These are phyloP conservation scores for Microthlaspi erraticum DNA, from an alignment of 345 rosid species.

Conservation along the genomic window DNA sequence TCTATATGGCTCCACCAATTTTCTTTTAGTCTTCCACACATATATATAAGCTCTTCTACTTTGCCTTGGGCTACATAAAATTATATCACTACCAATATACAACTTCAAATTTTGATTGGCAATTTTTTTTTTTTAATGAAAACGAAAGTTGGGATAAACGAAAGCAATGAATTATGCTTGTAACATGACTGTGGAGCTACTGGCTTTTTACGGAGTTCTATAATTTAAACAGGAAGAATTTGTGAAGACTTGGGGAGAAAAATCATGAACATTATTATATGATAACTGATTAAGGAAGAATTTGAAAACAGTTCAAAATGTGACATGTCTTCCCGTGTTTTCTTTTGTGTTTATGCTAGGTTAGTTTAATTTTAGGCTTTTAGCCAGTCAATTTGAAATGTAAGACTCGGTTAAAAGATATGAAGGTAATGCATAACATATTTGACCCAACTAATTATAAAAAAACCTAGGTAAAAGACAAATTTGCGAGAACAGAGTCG, in stretches of 20 bases:
- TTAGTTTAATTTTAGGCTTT: background rate
- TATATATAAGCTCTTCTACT: conserved; percentile 16
- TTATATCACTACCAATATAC: background rate
- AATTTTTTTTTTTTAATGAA: background rate
- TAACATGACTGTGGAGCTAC: too few species aligned
- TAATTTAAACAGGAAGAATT: background rate
- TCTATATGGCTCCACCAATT: conserved; percentile 40
- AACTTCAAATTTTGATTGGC: background rate
- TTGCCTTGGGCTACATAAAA: conserved; percentile 1
- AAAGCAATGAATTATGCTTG: background rate
- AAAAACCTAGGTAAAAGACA: background rate
- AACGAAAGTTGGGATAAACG: conserved; percentile 3
- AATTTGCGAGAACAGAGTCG: background rate
- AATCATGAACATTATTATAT: background rate
- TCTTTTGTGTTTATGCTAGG: background rate
- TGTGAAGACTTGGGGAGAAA: conserved; percentile 6
- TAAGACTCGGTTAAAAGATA: background rate
- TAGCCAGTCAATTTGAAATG: background rate
- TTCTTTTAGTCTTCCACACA: conserved; percentile 19
- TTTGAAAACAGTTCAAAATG: background rate
- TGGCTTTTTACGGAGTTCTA: background rate
- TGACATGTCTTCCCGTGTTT: background rate
- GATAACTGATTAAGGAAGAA: conserved; percentile 2
- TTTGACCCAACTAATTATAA: background rate
- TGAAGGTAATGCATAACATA: background rate